Evolutionary conservation across 495 filamentous ascomycete species (phyloP), one percentile per base, ranked within the genome.

Genomic region (Xylaria intraflava): DNA sequence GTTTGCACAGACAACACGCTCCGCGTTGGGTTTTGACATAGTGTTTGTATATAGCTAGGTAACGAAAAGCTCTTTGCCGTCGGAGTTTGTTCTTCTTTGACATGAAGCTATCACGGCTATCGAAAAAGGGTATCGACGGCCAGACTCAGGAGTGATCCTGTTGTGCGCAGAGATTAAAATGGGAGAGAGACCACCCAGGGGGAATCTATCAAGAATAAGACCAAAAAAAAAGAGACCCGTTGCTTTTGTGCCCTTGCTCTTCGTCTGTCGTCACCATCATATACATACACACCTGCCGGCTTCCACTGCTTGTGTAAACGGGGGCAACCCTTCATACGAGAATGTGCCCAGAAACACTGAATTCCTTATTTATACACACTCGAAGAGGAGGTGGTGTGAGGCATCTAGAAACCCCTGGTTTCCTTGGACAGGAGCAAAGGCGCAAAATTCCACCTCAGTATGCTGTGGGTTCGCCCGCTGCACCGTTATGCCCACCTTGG

Each of bases 401-500:
- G 42, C 38, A 22, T 40, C 43, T 31, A 16, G 42, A 19, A 46
- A 39, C 23, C 43, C 11, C 43, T 39, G 40, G 16, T 26, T 29
- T 12, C 42, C 17, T 39, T 10, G 9, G 17, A 43, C 45, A 19
- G 36, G 33, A 19, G 45, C 45, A 29, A 33, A 42, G 31, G 20
- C 30, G 38, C 29, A 35, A 43, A 23, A 20, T n/a, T n/a, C 23
- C 12, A 43, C n/a, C 38, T 55, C 27, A 55, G 27, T 55, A 55
- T 22, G 26, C 24, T n/a, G 44, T n/a, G 43, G 71, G 65, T 20
- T 66, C 67, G 42, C 81, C 81, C 17, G 74, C 78, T 8, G 86
- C 78, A 24, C 86, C 86, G 64, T 89, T 89, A 63, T 89, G 86
- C 23, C 80, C 75, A 30, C 81, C 69, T 67, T 87, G 85, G 33